Evolutionary conservation across 163 green algal species (phyloP), one percentile per base, ranked within the genome.

Genomic region (Scenedesmus sp.): DNA sequence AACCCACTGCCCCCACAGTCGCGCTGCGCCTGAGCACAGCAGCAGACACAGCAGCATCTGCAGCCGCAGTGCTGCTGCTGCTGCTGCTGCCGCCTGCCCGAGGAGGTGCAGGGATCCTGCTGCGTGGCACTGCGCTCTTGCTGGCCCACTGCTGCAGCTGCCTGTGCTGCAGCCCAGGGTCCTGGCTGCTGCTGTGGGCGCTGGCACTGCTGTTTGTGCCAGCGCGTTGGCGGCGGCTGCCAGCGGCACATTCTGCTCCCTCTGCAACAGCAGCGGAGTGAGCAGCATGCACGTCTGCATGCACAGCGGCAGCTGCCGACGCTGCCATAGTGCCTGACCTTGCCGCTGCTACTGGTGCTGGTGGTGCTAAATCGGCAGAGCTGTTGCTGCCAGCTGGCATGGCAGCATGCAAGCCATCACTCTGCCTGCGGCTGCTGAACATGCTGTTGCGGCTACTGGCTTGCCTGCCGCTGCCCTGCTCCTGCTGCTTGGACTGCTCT

Each of bases 341-440:
- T 76, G 30, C 65, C 40, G 65, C 65, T n/a, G 78, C 40, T 85
- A 6, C 79, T 51, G 42, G 6, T n/a, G n/a, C n/a, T n/a, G n/a
- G n/a, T n/a, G n/a, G n/a, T 61, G 37, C 18, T 70, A 30, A 33
- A 46, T 12, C 44, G 20, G 7, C 51, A 46, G 82, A 26, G 44
- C 44, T 73, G 81, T 26, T 49, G 26, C 81, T 86, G 81, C 46
- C 46, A n/a, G 13, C 18, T 72, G 37, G 81, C 30, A 56, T 86
- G 30, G 5, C 30, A n/a, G 30, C 26, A 16, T 26, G 15, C 7
- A 10, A 10, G 65, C 30, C 65, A 0, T 40, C 3, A 7, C 65
- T 76, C 4, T 76, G 26, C 59, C 59, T 72, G 59, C 43, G 33
- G 44, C 80, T 85, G 80, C 80, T n/a, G n/a, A n/a, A n/a, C n/a